phyloP scores from a whole-genome alignment of 2,329 filamentous ascomycete genomes.

The Venturiaceae sp. region DNA sequence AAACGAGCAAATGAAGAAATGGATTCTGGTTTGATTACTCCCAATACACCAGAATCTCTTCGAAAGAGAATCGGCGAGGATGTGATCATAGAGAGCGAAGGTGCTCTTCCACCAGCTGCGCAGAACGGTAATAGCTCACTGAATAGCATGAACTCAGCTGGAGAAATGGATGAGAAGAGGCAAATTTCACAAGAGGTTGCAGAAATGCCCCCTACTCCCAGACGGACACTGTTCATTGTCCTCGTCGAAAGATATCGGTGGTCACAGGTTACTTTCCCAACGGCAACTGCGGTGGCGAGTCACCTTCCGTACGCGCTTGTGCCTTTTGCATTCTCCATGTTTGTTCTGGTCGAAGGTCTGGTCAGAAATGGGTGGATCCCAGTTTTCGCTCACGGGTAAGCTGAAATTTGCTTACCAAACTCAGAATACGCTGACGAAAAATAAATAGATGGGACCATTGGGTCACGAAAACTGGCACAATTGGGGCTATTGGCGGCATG shows the following conservation, averaged over 20 bases:
- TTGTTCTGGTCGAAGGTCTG: constrained; percentile 61
- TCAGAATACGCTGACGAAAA: neutral
- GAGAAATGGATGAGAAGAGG: constrained; percentile 7
- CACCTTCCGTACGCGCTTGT: constrained; percentile 60
- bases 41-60: neutral
- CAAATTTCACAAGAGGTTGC: neutral
- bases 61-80: neutral
- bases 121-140: neutral
- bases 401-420: no score
- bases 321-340: constrained; percentile 66
- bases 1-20: neutral
- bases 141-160: constrained; percentile 11
- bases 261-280: constrained; percentile 62
- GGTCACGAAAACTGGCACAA: constrained; percentile 58
- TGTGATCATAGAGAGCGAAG: neutral
- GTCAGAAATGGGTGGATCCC: constrained; percentile 67
- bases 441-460: constrained; percentile 53
- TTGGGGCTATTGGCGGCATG: constrained; percentile 64
- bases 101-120: neutral
- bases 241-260: constrained; percentile 27
- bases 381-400: constrained; percentile 55
- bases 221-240: neutral
- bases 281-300: constrained; percentile 51
- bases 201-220: constrained; percentile 1
- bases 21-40: neutral